Conservation (phyloP, 1,139 yeast species). For the Suhomyces kunorum region DNA sequence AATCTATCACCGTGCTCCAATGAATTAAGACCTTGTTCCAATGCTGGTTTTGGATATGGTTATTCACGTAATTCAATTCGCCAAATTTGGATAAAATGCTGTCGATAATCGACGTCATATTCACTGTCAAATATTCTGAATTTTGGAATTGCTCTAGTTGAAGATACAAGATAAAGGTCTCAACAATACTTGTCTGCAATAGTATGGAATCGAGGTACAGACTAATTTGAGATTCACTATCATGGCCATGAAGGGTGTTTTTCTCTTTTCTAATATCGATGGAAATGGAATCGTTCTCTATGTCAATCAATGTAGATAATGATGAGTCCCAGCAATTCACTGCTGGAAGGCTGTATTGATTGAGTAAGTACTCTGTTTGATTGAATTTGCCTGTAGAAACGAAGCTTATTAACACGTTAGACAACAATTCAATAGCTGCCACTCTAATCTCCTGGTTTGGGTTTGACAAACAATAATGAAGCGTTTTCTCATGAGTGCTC, state of each 20-base stretch:
- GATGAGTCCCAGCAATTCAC: conserved; percentile 25
- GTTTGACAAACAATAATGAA: conserved; percentile 35
- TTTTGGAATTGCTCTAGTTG: conserved; percentile 49
- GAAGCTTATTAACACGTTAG: conserved; percentile 38
- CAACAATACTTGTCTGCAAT: conserved; percentile 36
- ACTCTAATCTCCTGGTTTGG: conserved; percentile 39
- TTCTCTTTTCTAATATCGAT: conserved; percentile 25
- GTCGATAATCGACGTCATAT: conserved; percentile 34
- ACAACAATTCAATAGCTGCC: conserved; percentile 40
- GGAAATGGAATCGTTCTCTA: conserved; percentile 20
- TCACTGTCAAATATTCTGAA: conserved; percentile 36
- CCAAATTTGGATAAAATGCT: conserved; percentile 35
- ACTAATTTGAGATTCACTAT: conserved; percentile 30
- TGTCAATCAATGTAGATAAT: conserved; percentile 21
- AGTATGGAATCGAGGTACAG: conserved; percentile 24
- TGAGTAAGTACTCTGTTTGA: conserved; percentile 38
- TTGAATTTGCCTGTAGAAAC: conserved; percentile 44
- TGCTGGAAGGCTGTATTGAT: conserved; percentile 32
- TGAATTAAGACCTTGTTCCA: conserved; percentile 38
- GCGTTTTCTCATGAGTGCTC: conserved; percentile 32
- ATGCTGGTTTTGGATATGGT: conserved; percentile 36
- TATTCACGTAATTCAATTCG: conserved; percentile 20
- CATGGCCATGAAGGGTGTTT: conserved; percentile 27
- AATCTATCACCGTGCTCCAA: conserved; percentile 35
- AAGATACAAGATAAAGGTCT: conserved; percentile 38